phyloP scores from a whole-genome alignment of 768 basidiomycete species.

The Trametes coccinea region DNA sequence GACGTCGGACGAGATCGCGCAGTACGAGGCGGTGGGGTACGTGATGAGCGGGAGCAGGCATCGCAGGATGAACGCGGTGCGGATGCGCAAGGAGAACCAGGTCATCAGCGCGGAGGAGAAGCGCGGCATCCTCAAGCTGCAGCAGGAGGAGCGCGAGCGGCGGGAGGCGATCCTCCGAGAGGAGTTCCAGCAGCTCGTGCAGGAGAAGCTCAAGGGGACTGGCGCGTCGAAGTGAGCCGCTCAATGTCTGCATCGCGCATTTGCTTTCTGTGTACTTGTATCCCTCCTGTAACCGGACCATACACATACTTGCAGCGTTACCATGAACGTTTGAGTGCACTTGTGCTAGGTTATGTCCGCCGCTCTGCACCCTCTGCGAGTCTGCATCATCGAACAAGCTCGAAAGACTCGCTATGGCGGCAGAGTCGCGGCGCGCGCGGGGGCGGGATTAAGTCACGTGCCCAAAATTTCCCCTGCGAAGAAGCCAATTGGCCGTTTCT shows the following conservation, averaged over 20 bases:
- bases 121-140: constrained; percentile 90
- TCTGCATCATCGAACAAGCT: background rate
- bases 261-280: background rate
- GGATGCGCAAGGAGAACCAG: constrained; percentile 99
- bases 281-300: background rate
- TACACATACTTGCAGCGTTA: background rate
- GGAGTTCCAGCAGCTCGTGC: constrained; percentile 84
- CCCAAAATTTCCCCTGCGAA: constrained; percentile 15
- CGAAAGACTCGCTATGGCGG: background rate
- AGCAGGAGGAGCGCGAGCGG: constrained; percentile 91
- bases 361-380: background rate
- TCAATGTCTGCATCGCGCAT: background rate
- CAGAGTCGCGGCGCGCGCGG: background rate
- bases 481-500: constrained; percentile 8
- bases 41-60: constrained; percentile 98
- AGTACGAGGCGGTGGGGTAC: constrained; percentile 88
- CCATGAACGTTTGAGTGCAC: background rate
- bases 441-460: constrained; percentile 10
- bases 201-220: constrained; percentile 61
- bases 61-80: constrained; percentile 97
- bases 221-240: constrained; percentile 19
- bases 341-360: too few species aligned
- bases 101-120: constrained; percentile 99
- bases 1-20: constrained; percentile 81
- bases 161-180: constrained; percentile 87